Conservation (phyloP, 2,329 filamentous ascomycete genomes). For the Albifimbria verrucaria region DNA sequence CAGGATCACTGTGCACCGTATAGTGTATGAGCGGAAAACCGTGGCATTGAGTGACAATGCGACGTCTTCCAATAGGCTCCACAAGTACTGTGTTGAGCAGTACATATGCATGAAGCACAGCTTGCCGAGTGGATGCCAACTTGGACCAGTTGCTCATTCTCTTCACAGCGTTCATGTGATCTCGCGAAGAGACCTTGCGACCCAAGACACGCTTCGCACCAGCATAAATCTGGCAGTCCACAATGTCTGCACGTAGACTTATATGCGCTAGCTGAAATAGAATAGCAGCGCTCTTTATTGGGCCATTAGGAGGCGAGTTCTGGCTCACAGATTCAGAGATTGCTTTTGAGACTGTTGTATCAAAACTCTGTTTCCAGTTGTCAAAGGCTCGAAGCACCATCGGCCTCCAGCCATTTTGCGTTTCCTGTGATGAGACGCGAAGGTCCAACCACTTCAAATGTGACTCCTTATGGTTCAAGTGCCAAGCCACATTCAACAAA, state of each 20-base stretch:
- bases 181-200: slow-evolving; percentile 71
- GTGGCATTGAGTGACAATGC: slow-evolving; percentile 11
- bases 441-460: slow-evolving; percentile 78
- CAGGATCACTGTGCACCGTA: slow-evolving; percentile 71
- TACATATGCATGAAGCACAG: slow-evolving; percentile 78
- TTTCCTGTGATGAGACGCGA: slow-evolving; percentile 55
- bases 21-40: slow-evolving; percentile 51
- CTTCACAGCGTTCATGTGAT: slow-evolving; percentile 68
- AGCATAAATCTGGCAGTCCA: slow-evolving; percentile 87
- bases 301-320: slow-evolving; percentile 47
- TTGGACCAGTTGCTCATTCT: slow-evolving; percentile 80
- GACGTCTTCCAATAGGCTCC: slow-evolving; percentile 36
- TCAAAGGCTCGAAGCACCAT: slow-evolving; percentile 78
- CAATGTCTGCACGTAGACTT: slow-evolving; percentile 82
- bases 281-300: slow-evolving; percentile 76
- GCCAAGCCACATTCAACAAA: slow-evolving; percentile 86
- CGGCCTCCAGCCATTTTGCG: slow-evolving; percentile 73
- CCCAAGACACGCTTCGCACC: slow-evolving; percentile 75
- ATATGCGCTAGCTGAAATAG: slow-evolving; percentile 87
- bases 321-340: slow-evolving; percentile 35
- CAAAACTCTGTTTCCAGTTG: slow-evolving; percentile 82
- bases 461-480: slow-evolving; percentile 81
- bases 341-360: slow-evolving; percentile 55
- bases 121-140: slow-evolving; percentile 71
- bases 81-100: slow-evolving; percentile 76